Evolutionary conservation across 108 stramenopile species (phyloP).

Genomic region (Mayamaea pseudoterrestris): DNA sequence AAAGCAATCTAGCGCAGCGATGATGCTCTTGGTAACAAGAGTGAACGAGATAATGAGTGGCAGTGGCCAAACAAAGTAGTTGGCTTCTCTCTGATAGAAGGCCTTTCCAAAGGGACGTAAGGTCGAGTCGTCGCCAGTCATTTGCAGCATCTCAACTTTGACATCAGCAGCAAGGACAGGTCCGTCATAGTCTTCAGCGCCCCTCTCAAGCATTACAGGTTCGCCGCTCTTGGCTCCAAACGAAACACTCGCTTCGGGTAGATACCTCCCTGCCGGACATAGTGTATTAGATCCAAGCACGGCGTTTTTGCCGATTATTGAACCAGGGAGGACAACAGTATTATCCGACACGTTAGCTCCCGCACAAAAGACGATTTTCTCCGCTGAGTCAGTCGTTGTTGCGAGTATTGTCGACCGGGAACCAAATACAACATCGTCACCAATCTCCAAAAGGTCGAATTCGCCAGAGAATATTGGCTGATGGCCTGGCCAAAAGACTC

Average conservation of each 20-base stretch:
- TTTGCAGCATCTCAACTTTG: slow-evolving; percentile 9
- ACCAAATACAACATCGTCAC: slow-evolving; percentile 60
- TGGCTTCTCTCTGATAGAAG: slow-evolving; percentile 29
- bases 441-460: slow-evolving; percentile 51
- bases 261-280: slow-evolving; percentile 33
- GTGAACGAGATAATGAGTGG: slow-evolving; percentile 21
- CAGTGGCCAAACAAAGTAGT: slow-evolving; percentile 40
- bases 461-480: slow-evolving; percentile 32
- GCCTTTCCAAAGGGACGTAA: slow-evolving; percentile 55
- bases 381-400: slow-evolving; percentile 13
- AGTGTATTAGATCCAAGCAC: slow-evolving; percentile 44
- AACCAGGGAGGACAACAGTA: slow-evolving; percentile 52
- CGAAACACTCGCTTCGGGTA: slow-evolving; percentile 37
- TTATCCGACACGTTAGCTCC: slow-evolving; percentile 37
- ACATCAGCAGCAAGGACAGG: slow-evolving; percentile 1
- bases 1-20: slow-evolving; percentile 17
- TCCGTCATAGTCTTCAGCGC: slow-evolving; percentile 8
- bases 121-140: slow-evolving; percentile 37
- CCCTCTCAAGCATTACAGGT: slow-evolving; percentile 32
- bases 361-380: slow-evolving; percentile 27
- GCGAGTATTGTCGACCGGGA: slow-evolving; percentile 29
- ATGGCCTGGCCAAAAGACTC: slow-evolving; percentile 55
- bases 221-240: slow-evolving; percentile 37
- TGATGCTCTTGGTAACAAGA: slow-evolving; percentile 11
- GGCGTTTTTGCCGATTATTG: slow-evolving; percentile 37